phyloP scores from a whole-genome alignment of 768 basidiomycete species.

The Lactifluus pinguis region DNA sequence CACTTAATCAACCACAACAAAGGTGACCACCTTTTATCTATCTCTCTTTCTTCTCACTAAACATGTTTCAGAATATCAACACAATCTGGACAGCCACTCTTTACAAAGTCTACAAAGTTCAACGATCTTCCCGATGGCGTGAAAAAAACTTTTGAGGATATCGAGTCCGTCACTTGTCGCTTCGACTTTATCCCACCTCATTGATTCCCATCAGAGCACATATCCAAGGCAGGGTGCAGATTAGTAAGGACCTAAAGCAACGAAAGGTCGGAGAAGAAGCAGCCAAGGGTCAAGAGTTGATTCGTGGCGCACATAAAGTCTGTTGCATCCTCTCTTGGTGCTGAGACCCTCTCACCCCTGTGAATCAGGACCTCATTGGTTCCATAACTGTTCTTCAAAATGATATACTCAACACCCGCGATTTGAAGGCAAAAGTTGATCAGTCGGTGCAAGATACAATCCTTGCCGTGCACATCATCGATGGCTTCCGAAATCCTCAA shows the following conservation, averaged over 20 bases:
- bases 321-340: background rate
- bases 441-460: conserved; percentile 77
- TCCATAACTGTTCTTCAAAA: conserved; percentile 53
- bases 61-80: conserved; percentile 7
- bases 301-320: conserved; percentile 61
- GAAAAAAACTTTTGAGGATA: conserved; percentile 52
- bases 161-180: conserved; percentile 47
- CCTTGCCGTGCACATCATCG: conserved; percentile 64
- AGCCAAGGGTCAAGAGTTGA: conserved; percentile 60
- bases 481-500: conserved; percentile 70
- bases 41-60: background rate
- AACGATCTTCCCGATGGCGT: conserved; percentile 71
- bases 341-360: background rate
- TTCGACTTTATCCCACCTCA: conserved; percentile 6
- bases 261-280: conserved; percentile 70
- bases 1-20: conserved; percentile 23
- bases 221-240: conserved; percentile 72
- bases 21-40: conserved; percentile 8
- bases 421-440: conserved; percentile 67
- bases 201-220: conserved; percentile 37
- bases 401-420: conserved; percentile 56
- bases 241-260: conserved; percentile 70
- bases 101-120: conserved; percentile 60
- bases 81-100: conserved; percentile 29
- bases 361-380: conserved; percentile 52